phyloP scores from a whole-genome alignment of 228 moss, liverwort and hornwort species.

The Sphagnum fallax region DNA sequence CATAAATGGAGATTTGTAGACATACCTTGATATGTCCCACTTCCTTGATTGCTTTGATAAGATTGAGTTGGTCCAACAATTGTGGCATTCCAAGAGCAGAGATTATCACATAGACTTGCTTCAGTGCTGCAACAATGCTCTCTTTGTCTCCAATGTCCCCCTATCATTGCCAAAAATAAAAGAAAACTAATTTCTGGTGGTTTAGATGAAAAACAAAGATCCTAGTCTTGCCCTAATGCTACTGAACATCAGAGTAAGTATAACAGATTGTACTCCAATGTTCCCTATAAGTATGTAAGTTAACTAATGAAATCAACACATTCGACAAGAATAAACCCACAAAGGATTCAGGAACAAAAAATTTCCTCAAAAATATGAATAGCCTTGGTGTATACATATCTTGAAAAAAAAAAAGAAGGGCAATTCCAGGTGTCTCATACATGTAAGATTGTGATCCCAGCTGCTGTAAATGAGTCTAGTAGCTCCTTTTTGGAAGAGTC shows the following conservation, averaged over 20 bases:
- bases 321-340: too few species aligned
- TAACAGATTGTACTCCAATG: too few species aligned
- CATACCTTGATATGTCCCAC: slow-evolving; percentile 41
- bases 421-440: not conserved
- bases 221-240: too few species aligned
- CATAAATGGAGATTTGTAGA: not conserved
- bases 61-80: slow-evolving; percentile 18
- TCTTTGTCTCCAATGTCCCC: slow-evolving; percentile 28
- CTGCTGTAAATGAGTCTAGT: slow-evolving; percentile 18
- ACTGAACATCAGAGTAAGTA: too few species aligned
- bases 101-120: slow-evolving; percentile 36
- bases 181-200: too few species aligned
- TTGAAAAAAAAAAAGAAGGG: too few species aligned
- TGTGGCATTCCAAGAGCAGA: slow-evolving; percentile 15
- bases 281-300: too few species aligned
- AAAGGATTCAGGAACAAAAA: too few species aligned
- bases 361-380: too few species aligned
- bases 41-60: slow-evolving; percentile 40
- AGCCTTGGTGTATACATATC: too few species aligned
- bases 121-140: slow-evolving; percentile 24
- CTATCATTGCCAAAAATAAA: not conserved
- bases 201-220: too few species aligned
- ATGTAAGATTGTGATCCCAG: slow-evolving; percentile 10
- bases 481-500: slow-evolving; percentile 18
- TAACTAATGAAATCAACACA: too few species aligned